Evolutionary conservation across 75 land plant species (phyloP).

Genomic region (Cryptomeria japonica): DNA sequence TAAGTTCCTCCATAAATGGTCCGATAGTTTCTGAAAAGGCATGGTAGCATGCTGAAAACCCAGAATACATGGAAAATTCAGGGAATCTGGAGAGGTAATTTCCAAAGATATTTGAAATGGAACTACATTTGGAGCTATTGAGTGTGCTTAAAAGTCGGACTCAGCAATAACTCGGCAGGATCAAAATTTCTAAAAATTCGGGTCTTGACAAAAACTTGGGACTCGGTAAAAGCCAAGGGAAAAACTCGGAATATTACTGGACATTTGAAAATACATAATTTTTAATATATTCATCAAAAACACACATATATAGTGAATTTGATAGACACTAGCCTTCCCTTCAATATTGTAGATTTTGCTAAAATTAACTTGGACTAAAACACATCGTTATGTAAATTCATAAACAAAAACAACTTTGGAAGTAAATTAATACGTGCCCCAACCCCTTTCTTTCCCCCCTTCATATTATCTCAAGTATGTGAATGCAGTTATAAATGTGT

Average conservation of each 20-base stretch:
- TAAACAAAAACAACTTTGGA: not conserved
- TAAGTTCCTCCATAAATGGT: not conserved
- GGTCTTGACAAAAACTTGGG: no score
- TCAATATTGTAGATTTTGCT: not conserved
- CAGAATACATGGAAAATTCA: not conserved
- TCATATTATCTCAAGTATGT: not conserved
- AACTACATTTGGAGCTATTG: not conserved
- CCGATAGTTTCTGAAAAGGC: not conserved
- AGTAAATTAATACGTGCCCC: not conserved
- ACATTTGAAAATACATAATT: no score
- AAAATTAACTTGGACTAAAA: not conserved
- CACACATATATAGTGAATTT: no score
- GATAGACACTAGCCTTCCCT: no score
- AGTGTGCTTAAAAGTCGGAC: not conserved
- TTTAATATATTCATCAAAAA: no score
- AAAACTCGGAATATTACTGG: no score
- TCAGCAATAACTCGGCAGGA: no score
- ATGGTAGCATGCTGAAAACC: not conserved
- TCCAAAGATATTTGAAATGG: not conserved
- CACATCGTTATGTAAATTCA: not conserved
- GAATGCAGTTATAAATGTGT: no score
- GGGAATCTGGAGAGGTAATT: not conserved
- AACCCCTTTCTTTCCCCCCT: not conserved
- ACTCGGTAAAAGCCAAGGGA: no score
- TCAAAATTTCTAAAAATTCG: no score